Evolutionary conservation across 352 stramenopile species (phyloP).

Genomic region (Pythium dissotocum): DNA sequence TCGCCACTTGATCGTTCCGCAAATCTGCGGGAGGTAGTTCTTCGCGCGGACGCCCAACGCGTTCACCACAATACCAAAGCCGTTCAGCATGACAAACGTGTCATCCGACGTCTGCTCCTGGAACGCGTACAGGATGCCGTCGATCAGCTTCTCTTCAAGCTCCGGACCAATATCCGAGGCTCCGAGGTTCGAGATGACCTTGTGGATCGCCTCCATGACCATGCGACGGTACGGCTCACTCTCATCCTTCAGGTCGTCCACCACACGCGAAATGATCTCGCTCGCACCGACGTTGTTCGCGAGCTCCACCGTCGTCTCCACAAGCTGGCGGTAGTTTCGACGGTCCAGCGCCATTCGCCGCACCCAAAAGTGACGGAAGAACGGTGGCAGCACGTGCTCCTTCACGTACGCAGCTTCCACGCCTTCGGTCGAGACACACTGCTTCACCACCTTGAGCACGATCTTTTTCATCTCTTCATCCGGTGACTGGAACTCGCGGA

Average conservation of each 20-base stretch:
- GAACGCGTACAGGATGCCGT: slow-evolving; percentile 99
- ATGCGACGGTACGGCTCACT: slow-evolving; percentile 98
- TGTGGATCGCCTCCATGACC: slow-evolving; percentile 99
- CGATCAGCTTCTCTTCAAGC: slow-evolving; percentile 99
- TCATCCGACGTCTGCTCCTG: slow-evolving; percentile 97
- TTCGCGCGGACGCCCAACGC: slow-evolving; percentile 96
- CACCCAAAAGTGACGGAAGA: slow-evolving; percentile 99
- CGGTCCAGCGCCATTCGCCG: slow-evolving; percentile 97
- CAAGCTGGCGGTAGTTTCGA: slow-evolving; percentile 98
- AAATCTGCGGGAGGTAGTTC: slow-evolving; percentile 99
- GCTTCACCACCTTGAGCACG: slow-evolving; percentile 96
- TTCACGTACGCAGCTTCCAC: slow-evolving; percentile 98
- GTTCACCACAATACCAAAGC: slow-evolving; percentile 98
- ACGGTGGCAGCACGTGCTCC: slow-evolving; percentile 97
- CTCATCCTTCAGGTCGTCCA: slow-evolving; percentile 99
- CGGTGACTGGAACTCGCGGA: slow-evolving; percentile 97
- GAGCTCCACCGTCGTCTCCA: slow-evolving; percentile 98
- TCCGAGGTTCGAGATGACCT: slow-evolving; percentile 98
- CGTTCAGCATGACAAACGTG: slow-evolving; percentile 95
- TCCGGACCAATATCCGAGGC: slow-evolving; percentile 95
- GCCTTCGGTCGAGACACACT: slow-evolving; percentile 98
- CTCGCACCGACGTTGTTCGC: slow-evolving; percentile 99
- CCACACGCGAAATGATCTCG: slow-evolving; percentile 97
- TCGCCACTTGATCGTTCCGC: slow-evolving; percentile 98
- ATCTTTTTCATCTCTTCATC: slow-evolving; percentile 99